Conservation (phyloP, 148 eudicot species). For the Cornus controversa region DNA sequence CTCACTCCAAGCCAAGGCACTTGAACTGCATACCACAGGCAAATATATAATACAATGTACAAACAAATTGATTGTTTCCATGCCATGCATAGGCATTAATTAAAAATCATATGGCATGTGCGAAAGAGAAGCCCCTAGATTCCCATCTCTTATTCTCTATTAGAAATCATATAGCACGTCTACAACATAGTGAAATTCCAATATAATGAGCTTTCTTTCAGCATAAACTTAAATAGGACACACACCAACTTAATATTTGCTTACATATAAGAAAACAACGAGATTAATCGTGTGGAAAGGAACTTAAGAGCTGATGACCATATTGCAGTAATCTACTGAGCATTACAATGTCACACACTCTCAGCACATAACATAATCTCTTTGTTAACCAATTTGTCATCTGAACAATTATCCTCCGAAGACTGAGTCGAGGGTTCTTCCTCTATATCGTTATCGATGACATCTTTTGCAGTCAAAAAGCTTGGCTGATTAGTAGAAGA, state of each 20-base stretch:
- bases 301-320: background rate
- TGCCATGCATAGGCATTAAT: too few relatives aligned
- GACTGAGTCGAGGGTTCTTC: conserved; percentile 19
- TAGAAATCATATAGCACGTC: too few relatives aligned
- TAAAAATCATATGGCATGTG: too few relatives aligned
- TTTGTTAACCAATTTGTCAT: conserved; percentile 18
- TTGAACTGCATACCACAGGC: too few relatives aligned
- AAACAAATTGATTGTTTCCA: too few relatives aligned
- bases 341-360: background rate
- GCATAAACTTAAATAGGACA: background rate
- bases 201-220: background rate
- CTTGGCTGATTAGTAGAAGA: conserved; percentile 57
- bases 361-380: conserved; percentile 1
- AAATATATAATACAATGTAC: too few relatives aligned
- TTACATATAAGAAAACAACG: background rate
- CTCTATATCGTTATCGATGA: conserved; percentile 20
- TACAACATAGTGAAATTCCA: too few relatives aligned
- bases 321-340: background rate
- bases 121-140: too few relatives aligned
- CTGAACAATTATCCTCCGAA: conserved; percentile 16
- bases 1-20: too few relatives aligned
- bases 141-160: too few relatives aligned
- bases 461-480: conserved; percentile 29
- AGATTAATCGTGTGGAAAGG: background rate
- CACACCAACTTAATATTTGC: background rate